A percentile compares a stretch with the other conserved stretches of the same genome.
Conservation (phyloP, 2,329 filamentous ascomycete species). For the Hypoxylon sp. region DNA sequence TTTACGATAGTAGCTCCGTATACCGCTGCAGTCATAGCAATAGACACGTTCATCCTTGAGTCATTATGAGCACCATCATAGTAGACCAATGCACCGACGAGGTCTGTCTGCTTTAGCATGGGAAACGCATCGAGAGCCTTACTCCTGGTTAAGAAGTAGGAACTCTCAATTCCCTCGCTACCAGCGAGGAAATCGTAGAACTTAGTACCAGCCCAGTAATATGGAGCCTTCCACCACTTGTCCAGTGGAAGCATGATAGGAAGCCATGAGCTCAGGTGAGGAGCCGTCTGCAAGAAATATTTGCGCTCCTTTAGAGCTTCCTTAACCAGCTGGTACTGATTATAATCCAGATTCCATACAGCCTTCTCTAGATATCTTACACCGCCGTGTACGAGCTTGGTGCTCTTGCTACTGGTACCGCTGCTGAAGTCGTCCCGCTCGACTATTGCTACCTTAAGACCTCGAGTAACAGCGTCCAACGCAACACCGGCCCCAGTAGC, state of each 20-base stretch:
- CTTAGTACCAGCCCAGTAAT: conserved; percentile 84
- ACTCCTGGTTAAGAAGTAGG: conserved; percentile 88
- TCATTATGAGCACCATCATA: conserved; percentile 95
- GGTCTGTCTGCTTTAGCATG: conserved; percentile 84
- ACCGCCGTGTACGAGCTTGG: conserved; percentile 83
- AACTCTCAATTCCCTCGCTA: conserved; percentile 88
- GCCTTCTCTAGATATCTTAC: conserved; percentile 83
- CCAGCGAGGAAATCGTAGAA: conserved; percentile 89
- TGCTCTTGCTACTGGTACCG: conserved; percentile 82
- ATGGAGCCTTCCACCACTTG: conserved; percentile 83
- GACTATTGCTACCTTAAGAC: conserved; percentile 79
- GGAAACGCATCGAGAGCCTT: conserved; percentile 90
- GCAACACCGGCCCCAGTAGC: conserved; percentile 80
- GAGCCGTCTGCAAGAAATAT: conserved; percentile 81
- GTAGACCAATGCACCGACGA: conserved; percentile 88
- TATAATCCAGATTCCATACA: conserved; percentile 81
- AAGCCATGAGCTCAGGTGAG: conserved; percentile 80
- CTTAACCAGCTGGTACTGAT: conserved; percentile 78
- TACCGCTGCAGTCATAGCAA: conserved; percentile 89
- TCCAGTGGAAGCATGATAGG: conserved; percentile 83
- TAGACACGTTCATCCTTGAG: conserved; percentile 90
- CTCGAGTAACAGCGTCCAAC: conserved; percentile 79
- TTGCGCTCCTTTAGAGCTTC: conserved; percentile 82
- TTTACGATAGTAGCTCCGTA: conserved; percentile 88
- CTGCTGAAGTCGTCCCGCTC: conserved; percentile 82